These are phyloP conservation scores for Lachnellula suecica DNA, from an alignment of 2,329 filamentous ascomycete species.

Conservation along the genomic window DNA sequence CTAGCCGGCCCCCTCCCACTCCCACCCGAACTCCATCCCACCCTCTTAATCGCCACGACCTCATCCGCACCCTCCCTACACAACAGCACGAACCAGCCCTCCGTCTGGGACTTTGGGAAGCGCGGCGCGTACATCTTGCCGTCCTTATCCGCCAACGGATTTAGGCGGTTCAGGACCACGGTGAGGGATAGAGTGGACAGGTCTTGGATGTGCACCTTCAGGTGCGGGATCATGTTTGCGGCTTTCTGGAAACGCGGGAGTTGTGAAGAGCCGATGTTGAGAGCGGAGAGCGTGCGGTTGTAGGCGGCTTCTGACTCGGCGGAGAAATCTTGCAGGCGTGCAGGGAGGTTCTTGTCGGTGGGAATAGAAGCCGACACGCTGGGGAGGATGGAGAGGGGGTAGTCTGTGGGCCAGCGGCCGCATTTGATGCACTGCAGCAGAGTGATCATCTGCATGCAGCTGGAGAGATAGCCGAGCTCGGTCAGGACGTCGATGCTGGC, in stretches of 20 bases:
- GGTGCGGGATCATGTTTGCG: constrained; percentile 64
- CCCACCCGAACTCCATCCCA: constrained; percentile 61
- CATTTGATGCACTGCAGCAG: constrained; percentile 91
- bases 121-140: constrained; percentile 80
- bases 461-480: constrained; percentile 80
- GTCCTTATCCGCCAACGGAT: constrained; percentile 63
- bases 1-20: constrained; percentile 28
- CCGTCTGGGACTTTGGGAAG: constrained; percentile 92
- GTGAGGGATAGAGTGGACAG: constrained; percentile 63
- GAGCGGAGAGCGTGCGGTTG: constrained; percentile 46
- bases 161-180: constrained; percentile 64
- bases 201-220: constrained; percentile 61
- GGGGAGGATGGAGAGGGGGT: constrained; percentile 76
- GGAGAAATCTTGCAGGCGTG: constrained; percentile 33
- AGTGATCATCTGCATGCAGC: constrained; percentile 76
- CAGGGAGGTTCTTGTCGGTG: constrained; percentile 27
- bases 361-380: constrained; percentile 51
- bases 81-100: constrained; percentile 87
- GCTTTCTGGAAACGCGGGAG: constrained; percentile 51
- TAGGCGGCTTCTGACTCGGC: constrained; percentile 30
- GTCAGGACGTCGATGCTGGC: constrained; percentile 91
- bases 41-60: constrained; percentile 80
- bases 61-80: constrained; percentile 69
- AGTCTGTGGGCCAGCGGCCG: constrained; percentile 85
- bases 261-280: constrained; percentile 44